Evolutionary conservation across 495 filamentous ascomycete species (phyloP), one percentile per base, ranked within the genome.

Genomic region (Arthonia radiata): DNA sequence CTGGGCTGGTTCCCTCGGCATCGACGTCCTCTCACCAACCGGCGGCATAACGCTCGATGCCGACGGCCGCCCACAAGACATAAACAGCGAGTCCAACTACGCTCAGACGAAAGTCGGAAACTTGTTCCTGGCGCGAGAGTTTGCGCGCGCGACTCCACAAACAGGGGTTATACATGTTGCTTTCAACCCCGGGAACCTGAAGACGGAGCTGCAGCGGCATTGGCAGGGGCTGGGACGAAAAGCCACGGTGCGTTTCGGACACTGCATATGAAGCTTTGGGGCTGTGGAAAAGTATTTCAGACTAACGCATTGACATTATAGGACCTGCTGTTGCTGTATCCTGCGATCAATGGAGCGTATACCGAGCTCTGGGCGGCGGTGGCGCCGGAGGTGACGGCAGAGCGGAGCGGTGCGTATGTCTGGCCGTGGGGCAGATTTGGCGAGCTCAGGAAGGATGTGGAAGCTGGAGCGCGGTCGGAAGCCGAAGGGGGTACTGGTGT

Each of bases 61-160:
- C 9, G 13, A 27, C 2, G 45, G 49, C 9, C 28, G 24, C 3
- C 40, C 37, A 8, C 28, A 30, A 22, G 13, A 42, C 22, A 18
- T 38, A 14, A 23, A 31, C 11, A 13, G n/a, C 15, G 6, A 35
- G 37, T 34, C 17, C 4, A 46, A 50, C 35, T 61, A 60, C 35
- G 44, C 37, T 21, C 41, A 48, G 30, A 41, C 28, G 23, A 61
- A 61, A 31, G 43, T 37, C 9, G 52, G 48, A 8, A 52, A 46
- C 30, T 30, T 50, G 4, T 46, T 56, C 26, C 29, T 59, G 1
- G 46, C 49, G 3, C 26, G 24, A 2, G 49, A 57, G 28, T 43
- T 38, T 23, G 49, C 42, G 11, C 37, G 40, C 16, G 32, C 48
- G 5, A 33, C 44, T 17, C 38, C 31, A 6, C 28, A 37, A 16